A percentile compares a stretch with the other conserved stretches of the same genome.
Conservation (phyloP, 371 early-diverging fungal species). For the Caulochytrium protostelioides region DNA sequence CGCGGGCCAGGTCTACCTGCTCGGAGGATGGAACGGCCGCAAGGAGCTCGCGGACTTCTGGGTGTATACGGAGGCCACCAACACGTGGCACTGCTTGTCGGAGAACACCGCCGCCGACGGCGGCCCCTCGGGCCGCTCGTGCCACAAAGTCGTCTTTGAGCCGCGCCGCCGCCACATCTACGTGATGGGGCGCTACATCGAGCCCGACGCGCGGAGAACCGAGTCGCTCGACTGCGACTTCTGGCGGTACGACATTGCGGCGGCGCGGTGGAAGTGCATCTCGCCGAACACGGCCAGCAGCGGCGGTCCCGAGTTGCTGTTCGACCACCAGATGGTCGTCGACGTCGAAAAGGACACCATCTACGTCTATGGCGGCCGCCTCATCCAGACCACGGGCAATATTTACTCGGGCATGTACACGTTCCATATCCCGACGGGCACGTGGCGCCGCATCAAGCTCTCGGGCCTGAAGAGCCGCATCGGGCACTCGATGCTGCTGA, state of each 20-base stretch:
- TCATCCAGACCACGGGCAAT: conserved; percentile 28
- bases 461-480: conserved; percentile 47
- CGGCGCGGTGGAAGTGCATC: conserved; percentile 45
- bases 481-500: conserved; percentile 75
- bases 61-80: conserved; percentile 38
- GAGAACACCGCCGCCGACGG: conserved; percentile 52
- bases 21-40: conserved; percentile 90
- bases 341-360: conserved; percentile 43
- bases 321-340: conserved; percentile 84
- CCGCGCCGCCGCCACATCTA: conserved; percentile 46
- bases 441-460: conserved; percentile 36
- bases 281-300: conserved; percentile 47
- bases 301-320: conserved; percentile 71
- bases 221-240: conserved; percentile 54
- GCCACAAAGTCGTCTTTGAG: conserved; percentile 81
- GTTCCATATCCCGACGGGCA: conserved; percentile 35
- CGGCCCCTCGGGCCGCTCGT: conserved; percentile 74
- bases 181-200: conserved; percentile 68
- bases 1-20: conserved; percentile 52
- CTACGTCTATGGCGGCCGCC: conserved; percentile 79
- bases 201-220: conserved; percentile 36
- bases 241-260: conserved; percentile 55
- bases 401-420: conserved; percentile 66
- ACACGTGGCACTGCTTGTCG: conserved; percentile 51
- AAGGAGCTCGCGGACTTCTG: conserved; percentile 79